phyloP scores from a whole-genome alignment of 306 rosid species.

The Castanospermum australe region DNA sequence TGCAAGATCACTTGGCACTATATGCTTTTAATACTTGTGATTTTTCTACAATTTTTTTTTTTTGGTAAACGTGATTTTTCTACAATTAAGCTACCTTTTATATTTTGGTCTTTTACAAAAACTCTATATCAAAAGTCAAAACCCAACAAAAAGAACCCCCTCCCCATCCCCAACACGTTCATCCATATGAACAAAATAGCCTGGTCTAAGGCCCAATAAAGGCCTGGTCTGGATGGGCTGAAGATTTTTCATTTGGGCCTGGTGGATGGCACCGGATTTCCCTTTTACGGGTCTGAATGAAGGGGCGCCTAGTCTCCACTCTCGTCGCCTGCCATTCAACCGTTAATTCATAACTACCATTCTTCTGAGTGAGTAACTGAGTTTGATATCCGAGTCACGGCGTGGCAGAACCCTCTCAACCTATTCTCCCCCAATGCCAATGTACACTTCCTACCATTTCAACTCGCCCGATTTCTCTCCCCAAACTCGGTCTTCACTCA shows the following conservation, averaged over 20 bases:
- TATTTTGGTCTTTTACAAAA: too few relatives aligned
- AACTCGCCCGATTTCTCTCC: conserved; percentile 5
- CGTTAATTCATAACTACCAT: conserved; percentile 51
- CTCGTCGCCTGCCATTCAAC: conserved; percentile 55
- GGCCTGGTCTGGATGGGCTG: not conserved
- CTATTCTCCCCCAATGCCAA: not conserved
- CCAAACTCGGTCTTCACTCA: conserved; percentile 21
- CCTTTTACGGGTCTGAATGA: not conserved
- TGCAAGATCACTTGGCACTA: too few relatives aligned
- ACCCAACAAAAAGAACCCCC: too few relatives aligned
- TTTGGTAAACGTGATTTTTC: too few relatives aligned
- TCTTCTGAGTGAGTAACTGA: conserved; percentile 29
- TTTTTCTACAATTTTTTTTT: too few relatives aligned
- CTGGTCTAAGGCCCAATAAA: not conserved
- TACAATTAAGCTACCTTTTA: too few relatives aligned
- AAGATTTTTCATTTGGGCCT: not conserved
- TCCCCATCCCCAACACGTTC: too few relatives aligned
- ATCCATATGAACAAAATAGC: too few relatives aligned
- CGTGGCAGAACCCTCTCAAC: not conserved
- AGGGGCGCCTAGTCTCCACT: conserved; percentile 23
- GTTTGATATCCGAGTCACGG: conserved; percentile 30
- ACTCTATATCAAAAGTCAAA: too few relatives aligned
- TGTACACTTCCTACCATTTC: not conserved
- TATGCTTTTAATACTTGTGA: too few relatives aligned
- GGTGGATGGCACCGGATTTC: not conserved